phyloP scores from a whole-genome alignment of 2,329 filamentous ascomycete species.

The Cryphonectria parasitica region DNA sequence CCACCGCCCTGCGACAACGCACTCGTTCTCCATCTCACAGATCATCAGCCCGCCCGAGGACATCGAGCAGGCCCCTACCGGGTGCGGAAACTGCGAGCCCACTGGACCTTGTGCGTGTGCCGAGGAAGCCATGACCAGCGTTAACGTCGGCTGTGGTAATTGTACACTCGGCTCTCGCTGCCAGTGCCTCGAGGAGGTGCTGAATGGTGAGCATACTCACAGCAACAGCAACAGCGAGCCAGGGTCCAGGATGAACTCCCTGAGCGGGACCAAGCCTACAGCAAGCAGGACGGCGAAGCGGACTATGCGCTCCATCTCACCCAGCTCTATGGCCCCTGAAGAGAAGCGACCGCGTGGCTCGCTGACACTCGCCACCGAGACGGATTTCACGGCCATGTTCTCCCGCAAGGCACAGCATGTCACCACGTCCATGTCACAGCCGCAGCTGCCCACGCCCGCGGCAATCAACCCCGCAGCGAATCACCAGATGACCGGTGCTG shows the following conservation, averaged over 20 bases:
- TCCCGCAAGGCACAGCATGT: constrained; percentile 47
- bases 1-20: constrained; percentile 34
- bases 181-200: constrained; percentile 58
- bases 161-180: constrained; percentile 67
- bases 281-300: constrained; percentile 26
- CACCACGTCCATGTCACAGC: constrained; percentile 29
- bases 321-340: constrained; percentile 44
- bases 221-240: constrained; percentile 26
- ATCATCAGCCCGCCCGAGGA: constrained; percentile 60
- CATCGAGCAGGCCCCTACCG: constrained; percentile 44
- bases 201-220: constrained; percentile 40
- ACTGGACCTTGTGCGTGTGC: constrained; percentile 61
- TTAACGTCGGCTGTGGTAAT: constrained; percentile 64
- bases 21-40: constrained; percentile 57
- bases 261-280: constrained; percentile 6
- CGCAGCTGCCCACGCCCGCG: constrained; percentile 40
- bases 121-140: constrained; percentile 59
- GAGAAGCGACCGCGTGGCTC: constrained; percentile 60
- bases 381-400: constrained; percentile 74
- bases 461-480: constrained; percentile 29
- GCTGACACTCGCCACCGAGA: constrained; percentile 59
- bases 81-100: constrained; percentile 61
- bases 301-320: constrained; percentile 41
- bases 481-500: constrained; percentile 24
- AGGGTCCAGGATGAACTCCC: constrained; percentile 13